Percentiles rank a stretch among this genome's conserved stretches.
Evolutionary conservation across 176 grass and related monocot genomes (phyloP).

Genomic region (Oryza coarctata): DNA sequence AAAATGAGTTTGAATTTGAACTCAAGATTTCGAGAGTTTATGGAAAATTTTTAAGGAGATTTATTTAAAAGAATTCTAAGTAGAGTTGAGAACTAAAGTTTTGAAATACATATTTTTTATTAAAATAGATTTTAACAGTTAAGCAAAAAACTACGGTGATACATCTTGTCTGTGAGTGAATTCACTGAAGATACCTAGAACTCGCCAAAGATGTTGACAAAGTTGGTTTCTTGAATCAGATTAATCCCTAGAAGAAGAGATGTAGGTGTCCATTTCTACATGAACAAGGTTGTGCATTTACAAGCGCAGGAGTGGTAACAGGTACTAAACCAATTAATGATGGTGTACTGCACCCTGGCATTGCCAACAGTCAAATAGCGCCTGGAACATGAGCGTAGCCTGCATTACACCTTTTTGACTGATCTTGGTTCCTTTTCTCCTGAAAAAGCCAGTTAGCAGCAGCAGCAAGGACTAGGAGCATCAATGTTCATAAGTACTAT

Average conservation of each 20-base stretch:
- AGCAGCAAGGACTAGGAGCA: neutral
- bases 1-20: no score
- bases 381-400: neutral
- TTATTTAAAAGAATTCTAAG: no score
- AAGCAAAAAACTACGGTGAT: no score
- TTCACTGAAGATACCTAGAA: neutral
- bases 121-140: no score
- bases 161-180: neutral
- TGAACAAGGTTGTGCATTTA: conserved; percentile 18
- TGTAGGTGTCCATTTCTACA: neutral
- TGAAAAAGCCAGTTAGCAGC: neutral
- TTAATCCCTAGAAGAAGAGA: neutral
- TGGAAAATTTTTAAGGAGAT: no score
- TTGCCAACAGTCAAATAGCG: conserved; percentile 6
- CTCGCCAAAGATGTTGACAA: neutral
- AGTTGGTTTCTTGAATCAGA: neutral
- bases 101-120: no score
- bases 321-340: conserved; percentile 3
- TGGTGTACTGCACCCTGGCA: neutral
- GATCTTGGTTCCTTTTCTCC: neutral
- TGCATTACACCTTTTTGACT: conserved; percentile 27
- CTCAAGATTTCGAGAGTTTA: no score
- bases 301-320: neutral
- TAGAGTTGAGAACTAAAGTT: no score
- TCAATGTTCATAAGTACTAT: conserved; percentile 10